Evolutionary conservation across 2,329 filamentous ascomycete genomes (phyloP).

Genomic region (Pyrenochaeta sp.): DNA sequence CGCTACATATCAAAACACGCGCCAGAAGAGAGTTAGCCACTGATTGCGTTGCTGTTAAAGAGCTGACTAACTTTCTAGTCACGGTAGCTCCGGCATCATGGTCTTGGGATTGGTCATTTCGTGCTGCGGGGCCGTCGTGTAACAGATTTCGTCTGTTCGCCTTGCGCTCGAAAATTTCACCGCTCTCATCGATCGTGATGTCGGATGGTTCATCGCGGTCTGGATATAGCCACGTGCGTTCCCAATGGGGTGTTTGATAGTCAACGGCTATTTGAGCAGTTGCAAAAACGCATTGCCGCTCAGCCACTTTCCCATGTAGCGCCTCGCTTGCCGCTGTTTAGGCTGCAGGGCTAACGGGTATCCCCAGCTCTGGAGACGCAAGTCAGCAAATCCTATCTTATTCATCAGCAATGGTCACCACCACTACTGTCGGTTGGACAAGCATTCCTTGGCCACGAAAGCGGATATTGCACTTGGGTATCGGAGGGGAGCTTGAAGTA

Average conservation of each 20-base stretch:
- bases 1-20: constrained; percentile 2
- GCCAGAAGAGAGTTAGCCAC: background rate
- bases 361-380: constrained; percentile 18
- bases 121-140: background rate
- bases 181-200: background rate
- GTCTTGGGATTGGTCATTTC: background rate
- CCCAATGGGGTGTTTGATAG: constrained; percentile 35
- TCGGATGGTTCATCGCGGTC: constrained; percentile 1
- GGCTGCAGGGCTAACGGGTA: constrained; percentile 11
- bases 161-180: constrained; percentile 1
- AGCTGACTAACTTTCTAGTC: constrained; percentile 21
- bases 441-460: background rate
- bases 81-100: background rate
- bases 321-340: constrained; percentile 21
- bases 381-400: constrained; percentile 26
- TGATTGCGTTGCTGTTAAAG: constrained; percentile 7
- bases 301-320: constrained; percentile 3
- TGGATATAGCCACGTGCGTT: background rate
- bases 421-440: background rate
- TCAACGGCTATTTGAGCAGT: background rate
- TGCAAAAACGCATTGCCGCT: background rate
- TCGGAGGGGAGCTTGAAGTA: background rate
- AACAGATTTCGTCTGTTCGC: constrained; percentile 1
- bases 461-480: background rate
- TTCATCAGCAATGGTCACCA: constrained; percentile 27